Evolutionary conservation across 495 filamentous ascomycete species (phyloP), one percentile per base, ranked within the genome.

Genomic region (Penicillium maclennaniae): DNA sequence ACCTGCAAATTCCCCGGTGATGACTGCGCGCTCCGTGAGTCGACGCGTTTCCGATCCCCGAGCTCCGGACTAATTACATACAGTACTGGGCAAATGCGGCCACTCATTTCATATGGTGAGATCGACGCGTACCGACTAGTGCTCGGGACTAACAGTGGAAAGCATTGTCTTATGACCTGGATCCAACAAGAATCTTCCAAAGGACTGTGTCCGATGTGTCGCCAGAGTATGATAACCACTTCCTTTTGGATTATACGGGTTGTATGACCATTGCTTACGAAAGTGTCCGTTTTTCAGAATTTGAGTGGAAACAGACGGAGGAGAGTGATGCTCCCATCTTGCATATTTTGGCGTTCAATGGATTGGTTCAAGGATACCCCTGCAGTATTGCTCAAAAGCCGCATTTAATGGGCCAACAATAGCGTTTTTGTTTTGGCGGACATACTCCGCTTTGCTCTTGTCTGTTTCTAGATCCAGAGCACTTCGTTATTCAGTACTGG

Each of bases 1-100:
- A 92, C 91, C 47, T 99, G 93, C 84, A 95, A 95, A 79, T 97
- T 88, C 66, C 93, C 93, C 16, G 93, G 93, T 21, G 93, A 99
- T 63, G 92, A 97, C 62, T 99, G 93, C 72, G 83, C 87, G 21
- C 76, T 99, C 43, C 71, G 93, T 97, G 74, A 70, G 89, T 76
- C 28, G 21, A 25, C 38, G 20, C 45, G 9, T 36, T 25, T n/a
- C 25, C 6, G 12, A 31, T 9, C 23, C 28, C 34, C 4, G 21
- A 31, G 42, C 25, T 14, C 23, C 27, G 1, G 1, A 17, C 36
- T 28, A 26, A 45, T 50, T 34, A 51, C 19, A 25, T 37, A 7
- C 56, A 98, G 95, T 97, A 42, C 88, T 89, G 43, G 95, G 95
- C 17, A 93, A 90, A 71, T 99, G 95, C 66, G 91, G 89, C 10